Conservation (phyloP, 768 basidiomycete genomes). For the Mycena amicta region DNA sequence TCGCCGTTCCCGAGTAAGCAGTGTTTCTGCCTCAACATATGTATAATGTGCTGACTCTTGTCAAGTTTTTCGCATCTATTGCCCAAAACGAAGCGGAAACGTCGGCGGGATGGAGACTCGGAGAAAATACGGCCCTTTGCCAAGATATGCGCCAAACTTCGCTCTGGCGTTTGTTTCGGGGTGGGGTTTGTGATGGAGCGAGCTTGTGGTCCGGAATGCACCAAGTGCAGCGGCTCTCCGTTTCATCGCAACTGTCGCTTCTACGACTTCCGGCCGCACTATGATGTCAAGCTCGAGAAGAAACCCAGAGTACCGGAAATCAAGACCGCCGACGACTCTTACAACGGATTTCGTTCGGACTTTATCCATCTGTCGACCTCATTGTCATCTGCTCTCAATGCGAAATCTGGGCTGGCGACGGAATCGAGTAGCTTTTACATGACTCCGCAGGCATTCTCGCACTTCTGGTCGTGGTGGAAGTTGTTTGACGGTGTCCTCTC, state of each 20-base stretch:
- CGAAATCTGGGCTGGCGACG: slow-evolving; percentile 26
- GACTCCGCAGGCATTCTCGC: slow-evolving; percentile 80
- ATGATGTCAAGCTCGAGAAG: slow-evolving; percentile 64
- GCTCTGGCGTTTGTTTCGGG: slow-evolving; percentile 85
- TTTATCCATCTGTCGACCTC: slow-evolving; percentile 93
- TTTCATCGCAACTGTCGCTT: slow-evolving; percentile 80
- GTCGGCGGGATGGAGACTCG: slow-evolving; percentile 21
- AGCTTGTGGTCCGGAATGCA: slow-evolving; percentile 74
- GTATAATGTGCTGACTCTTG: too few relatives aligned
- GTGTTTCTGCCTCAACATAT: too few relatives aligned
- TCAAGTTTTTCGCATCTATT: slow-evolving; percentile 26
- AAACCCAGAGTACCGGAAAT: slow-evolving; percentile 41
- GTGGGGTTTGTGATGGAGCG: slow-evolving; percentile 83
- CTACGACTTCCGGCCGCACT: slow-evolving; percentile 82
- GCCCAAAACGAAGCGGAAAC: slow-evolving; percentile 26
- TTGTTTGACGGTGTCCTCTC: slow-evolving; percentile 80
- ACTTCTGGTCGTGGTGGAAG: slow-evolving; percentile 92
- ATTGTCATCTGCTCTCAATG: slow-evolving; percentile 63
- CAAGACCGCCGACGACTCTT: slow-evolving; percentile 68
- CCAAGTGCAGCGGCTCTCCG: slow-evolving; percentile 56
- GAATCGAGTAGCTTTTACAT: slow-evolving; percentile 78
- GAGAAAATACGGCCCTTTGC: slow-evolving; percentile 38
- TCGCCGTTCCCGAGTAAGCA: slow-evolving; percentile 83
- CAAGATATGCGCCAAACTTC: slow-evolving; percentile 83
- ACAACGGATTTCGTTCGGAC: slow-evolving; percentile 87